These are phyloP conservation scores for Fusarium sterilihyphosum DNA, from an alignment of 2,329 filamentous ascomycete genomes.

Conservation along the genomic window DNA sequence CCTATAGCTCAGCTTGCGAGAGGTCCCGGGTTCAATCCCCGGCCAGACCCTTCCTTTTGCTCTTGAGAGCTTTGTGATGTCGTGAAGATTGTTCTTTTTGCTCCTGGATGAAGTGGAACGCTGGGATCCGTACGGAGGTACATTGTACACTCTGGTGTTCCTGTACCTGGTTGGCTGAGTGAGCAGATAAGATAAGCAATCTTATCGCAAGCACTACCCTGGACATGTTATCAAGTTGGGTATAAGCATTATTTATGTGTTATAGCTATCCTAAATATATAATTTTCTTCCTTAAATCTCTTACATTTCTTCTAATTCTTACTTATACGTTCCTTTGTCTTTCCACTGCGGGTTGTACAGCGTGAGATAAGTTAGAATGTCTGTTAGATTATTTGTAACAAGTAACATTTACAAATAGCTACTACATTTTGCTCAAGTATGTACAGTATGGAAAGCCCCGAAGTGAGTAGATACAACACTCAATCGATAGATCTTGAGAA, in stretches of 20 bases:
- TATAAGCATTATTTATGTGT: fast-evolving
- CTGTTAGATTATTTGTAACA: no score
- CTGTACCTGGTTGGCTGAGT: not conserved
- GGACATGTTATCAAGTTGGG: not conserved
- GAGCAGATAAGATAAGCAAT: not conserved
- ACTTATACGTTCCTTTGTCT: no score
- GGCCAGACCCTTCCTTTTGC: conserved; percentile 53
- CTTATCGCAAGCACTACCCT: not conserved
- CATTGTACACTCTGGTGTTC: not conserved
- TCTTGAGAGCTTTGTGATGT: not conserved
- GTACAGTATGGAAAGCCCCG: no score
- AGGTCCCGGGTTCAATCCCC: conserved; percentile 59
- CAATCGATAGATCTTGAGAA: fast-evolving
- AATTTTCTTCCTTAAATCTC: fast-evolving
- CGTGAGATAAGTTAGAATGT: no score
- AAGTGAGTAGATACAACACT: no score
- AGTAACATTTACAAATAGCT: no score
- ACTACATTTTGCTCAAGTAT: no score
- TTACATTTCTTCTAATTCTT: fast-evolving
- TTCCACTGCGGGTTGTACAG: no score
- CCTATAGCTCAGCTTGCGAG: conserved; percentile 52
- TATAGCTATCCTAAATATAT: fast-evolving
- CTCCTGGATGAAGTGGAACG: not conserved
- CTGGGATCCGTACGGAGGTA: not conserved
- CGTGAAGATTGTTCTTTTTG: fast-evolving